Evolutionary conservation across 2,329 filamentous ascomycete species (phyloP).

Genomic region (Aspergillus sp.): DNA sequence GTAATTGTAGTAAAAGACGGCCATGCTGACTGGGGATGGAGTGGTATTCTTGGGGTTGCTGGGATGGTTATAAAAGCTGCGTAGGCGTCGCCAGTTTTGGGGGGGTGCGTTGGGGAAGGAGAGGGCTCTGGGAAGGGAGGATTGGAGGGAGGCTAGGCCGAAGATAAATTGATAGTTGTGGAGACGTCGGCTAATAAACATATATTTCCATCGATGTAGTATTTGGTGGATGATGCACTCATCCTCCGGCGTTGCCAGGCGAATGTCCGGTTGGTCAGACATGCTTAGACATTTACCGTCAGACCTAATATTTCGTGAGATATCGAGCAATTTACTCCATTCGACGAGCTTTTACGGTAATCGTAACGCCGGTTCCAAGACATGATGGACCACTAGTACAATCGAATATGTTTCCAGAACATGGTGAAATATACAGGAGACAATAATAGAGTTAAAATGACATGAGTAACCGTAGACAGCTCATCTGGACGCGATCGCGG

Average conservation of each 20-base stretch:
- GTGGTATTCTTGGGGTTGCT: constrained; percentile 33
- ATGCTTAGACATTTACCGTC: constrained; percentile 11
- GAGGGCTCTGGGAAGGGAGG: constrained; percentile 69
- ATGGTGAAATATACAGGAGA: too few species aligned
- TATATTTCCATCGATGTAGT: not conserved
- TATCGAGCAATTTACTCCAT: too few species aligned
- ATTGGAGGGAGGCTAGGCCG: constrained; percentile 83
- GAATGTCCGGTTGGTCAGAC: constrained; percentile 31
- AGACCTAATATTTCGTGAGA: too few species aligned
- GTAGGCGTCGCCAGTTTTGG: constrained; percentile 56
- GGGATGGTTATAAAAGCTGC: constrained; percentile 61
- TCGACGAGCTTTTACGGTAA: too few species aligned
- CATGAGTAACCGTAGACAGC: constrained; percentile 1
- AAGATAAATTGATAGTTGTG: constrained; percentile 73
- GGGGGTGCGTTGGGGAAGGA: constrained; percentile 59
- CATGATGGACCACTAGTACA: too few species aligned
- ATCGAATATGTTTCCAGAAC: too few species aligned
- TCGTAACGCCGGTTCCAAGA: too few species aligned
- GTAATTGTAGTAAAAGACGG: constrained; percentile 92
- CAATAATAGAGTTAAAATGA: not conserved
- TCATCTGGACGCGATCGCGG: constrained; percentile 56
- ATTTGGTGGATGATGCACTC: constrained; percentile 6
- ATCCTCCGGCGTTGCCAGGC: constrained; percentile 37
- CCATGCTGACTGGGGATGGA: constrained; percentile 61
- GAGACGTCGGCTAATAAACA: constrained; percentile 58